Evolutionary conservation across 805 yeast species (phyloP), one percentile per base, ranked within the genome.

Genomic region (Candida wancherniae): DNA sequence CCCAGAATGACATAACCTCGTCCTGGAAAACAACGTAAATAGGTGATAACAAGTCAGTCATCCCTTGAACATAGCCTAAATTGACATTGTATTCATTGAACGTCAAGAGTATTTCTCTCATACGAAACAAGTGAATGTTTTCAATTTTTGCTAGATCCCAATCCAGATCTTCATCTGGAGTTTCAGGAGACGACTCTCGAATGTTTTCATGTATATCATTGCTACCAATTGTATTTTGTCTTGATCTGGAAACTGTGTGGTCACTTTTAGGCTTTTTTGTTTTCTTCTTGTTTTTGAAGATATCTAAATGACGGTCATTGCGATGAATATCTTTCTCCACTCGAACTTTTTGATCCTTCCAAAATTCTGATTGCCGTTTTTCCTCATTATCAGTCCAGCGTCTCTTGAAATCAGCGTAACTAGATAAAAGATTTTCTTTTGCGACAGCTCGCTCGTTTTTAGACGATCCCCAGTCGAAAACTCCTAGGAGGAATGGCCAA

Each of bases 11-110:
- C 15, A 86, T 48, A 0, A 80, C 63, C 44, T 88, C 95, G 53
- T 88, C 94, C 43, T 71, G 70, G 43, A 45, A 63, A 48, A 51
- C 58, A 31, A 70, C 75, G 53, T 86, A 92, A 3, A 92, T 58
- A 1, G 97, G 97, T 0, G 96, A 82, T 21, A 92, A 62, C 30
- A 92, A 63, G 56, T 92, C 99, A 7, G 92, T 77, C 99, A 92
- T 92, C 2, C 99, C 99, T 61, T 92, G 99, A 12, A 92, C 95
- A 50, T 92, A 92, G 1, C 98, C 98, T 44, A 92, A 59, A 44
- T 86, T 81, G 26, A 64, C 67, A 55, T 92, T 88, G 53, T 79
- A 71, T 55, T 84, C 87, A 54, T 92, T 90, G 50, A 82, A 90
- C 1, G 97, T 84, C 34, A 87, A 68, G 22, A 92, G 65, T 39